Evolutionary conservation across 2,329 filamentous ascomycete genomes (phyloP), one percentile per base, ranked within the genome.

Genomic region (Hypoxylon sp.): DNA sequence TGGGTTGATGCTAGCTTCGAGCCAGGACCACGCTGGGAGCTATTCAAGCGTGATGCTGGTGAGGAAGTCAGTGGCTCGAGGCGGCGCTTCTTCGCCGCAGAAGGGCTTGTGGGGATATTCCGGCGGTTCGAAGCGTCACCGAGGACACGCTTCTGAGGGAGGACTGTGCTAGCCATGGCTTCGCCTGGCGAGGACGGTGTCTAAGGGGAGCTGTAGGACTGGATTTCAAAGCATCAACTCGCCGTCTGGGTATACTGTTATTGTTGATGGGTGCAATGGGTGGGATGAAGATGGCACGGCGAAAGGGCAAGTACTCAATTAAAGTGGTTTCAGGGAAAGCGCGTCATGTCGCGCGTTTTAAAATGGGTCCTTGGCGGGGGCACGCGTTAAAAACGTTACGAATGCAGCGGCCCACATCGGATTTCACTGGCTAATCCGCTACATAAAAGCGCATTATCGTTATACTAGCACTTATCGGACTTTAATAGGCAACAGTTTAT

Each of bases 81-180:
- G 79, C 93, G 96, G 68, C 93, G 86, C 80, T 96, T 97, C 84
- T 98, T 98, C 53, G 87, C 80, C 1, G 88, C 80, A 2, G 80
- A 75, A 2, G 83, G 81, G 14, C 89, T 87, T 0, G 85, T 81
- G 67, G 85, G 76, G 61, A 88, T 83, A 74, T 91, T 91, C 72
- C 85, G 85, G 64, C 87, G 85, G 73, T 85, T 91, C 62, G 88
- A 87, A 64, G 87, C 82, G 75, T 93, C 91, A 69, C 85, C 88
- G 50, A 93, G 82, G 72, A 91, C 88, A 75, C 91, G 88, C 81
- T 93, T 93, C 79, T 91, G 88, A 57, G 91, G 87, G 59, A 89
- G 78, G 64, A 85, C 75, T 65, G 81, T 77, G 64, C 83, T 79
- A 68, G 84, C 77, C 84, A 87, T 87, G 72, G 61, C 68, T 67